phyloP scores from a whole-genome alignment of 495 filamentous ascomycete species.

The Penicillium daleae region DNA sequence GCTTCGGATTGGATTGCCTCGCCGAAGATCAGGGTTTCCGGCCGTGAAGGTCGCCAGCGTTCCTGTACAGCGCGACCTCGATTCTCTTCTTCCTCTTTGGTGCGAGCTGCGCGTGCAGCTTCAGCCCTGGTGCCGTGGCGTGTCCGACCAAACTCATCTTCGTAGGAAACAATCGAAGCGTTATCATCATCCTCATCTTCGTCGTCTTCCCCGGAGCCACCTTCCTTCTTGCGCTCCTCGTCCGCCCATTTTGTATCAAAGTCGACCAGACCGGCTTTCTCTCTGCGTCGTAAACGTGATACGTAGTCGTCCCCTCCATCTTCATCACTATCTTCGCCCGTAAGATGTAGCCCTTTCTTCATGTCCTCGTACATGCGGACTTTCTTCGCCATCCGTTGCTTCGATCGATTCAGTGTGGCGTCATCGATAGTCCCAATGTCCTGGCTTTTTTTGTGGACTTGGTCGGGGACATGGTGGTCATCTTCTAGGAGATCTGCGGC shows the following conservation, averaged over 20 bases:
- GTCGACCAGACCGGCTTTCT: slow-evolving; percentile 71
- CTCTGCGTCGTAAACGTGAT: slow-evolving; percentile 39
- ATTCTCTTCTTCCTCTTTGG: slow-evolving; percentile 44
- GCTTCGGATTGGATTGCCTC: slow-evolving; percentile 79
- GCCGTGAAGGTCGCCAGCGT: slow-evolving; percentile 62
- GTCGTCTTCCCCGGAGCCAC: slow-evolving; percentile 39
- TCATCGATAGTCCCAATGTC: slow-evolving; percentile 49
- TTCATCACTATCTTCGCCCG: slow-evolving; percentile 42
- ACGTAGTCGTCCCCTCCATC: slow-evolving; percentile 43
- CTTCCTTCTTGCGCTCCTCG: slow-evolving; percentile 44
- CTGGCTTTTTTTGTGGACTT: slow-evolving; percentile 41
- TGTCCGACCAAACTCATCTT: slow-evolving; percentile 87
- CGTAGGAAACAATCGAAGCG: slow-evolving; percentile 74
- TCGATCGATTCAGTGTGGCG: slow-evolving; percentile 60
- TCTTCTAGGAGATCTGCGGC: slow-evolving; percentile 52
- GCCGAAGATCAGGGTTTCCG: slow-evolving; percentile 77
- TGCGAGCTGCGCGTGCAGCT: slow-evolving; percentile 57
- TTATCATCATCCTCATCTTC: slow-evolving; percentile 50
- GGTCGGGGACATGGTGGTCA: slow-evolving; percentile 38
- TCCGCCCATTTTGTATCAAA: slow-evolving; percentile 96
- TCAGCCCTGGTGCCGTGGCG: slow-evolving; percentile 67
- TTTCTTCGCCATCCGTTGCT: slow-evolving; percentile 84
- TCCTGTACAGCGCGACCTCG: slow-evolving; percentile 45
- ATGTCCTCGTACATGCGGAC: slow-evolving; percentile 80
- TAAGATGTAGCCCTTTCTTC: slow-evolving; percentile 68